A percentile compares a stretch with the other conserved stretches of the same genome.
Conservation (phyloP, 2,329 filamentous ascomycete species). For the Daldinia sp. region DNA sequence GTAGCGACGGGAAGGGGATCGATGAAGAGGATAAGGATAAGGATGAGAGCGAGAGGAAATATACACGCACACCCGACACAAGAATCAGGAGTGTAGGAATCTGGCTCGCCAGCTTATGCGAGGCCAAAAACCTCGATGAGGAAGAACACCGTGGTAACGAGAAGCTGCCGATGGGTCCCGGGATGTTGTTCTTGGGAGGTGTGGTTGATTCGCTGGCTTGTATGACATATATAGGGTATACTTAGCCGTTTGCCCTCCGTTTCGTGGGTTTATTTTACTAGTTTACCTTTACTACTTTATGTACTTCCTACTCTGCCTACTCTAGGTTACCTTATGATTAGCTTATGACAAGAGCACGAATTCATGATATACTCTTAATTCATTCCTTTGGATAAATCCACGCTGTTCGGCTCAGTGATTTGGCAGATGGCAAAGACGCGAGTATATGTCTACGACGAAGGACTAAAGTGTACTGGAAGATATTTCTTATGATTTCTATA, state of each 20-base stretch:
- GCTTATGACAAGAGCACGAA: not conserved
- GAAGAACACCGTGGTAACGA: not conserved
- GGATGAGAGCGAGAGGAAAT: not conserved
- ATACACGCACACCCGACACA: too few species aligned
- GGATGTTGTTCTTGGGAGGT: slow-evolving; percentile 17
- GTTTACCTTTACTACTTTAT: not conserved
- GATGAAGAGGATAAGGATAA: not conserved
- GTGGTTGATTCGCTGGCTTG: slow-evolving; percentile 26
- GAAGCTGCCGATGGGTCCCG: not conserved
- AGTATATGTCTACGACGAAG: too few species aligned
- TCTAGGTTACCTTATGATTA: not conserved
- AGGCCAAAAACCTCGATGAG: not conserved
- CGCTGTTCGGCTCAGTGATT: too few species aligned
- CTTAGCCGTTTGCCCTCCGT: not conserved
- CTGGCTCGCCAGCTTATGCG: not conserved
- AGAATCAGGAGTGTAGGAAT: not conserved
- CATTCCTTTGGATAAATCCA: too few species aligned
- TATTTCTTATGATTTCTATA: not conserved
- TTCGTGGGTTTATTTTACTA: slow-evolving; percentile 14
- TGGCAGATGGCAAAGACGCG: too few species aligned
- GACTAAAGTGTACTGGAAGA: not conserved
- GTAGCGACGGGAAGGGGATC: not conserved
- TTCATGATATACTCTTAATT: not conserved
- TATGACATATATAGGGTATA: slow-evolving; percentile 27
- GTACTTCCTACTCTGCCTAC: not conserved